Percentiles rank a stretch among this genome's conserved stretches.
Conservation (phyloP, 2,329 filamentous ascomycete species). For the Plectosphaerella sp. region DNA sequence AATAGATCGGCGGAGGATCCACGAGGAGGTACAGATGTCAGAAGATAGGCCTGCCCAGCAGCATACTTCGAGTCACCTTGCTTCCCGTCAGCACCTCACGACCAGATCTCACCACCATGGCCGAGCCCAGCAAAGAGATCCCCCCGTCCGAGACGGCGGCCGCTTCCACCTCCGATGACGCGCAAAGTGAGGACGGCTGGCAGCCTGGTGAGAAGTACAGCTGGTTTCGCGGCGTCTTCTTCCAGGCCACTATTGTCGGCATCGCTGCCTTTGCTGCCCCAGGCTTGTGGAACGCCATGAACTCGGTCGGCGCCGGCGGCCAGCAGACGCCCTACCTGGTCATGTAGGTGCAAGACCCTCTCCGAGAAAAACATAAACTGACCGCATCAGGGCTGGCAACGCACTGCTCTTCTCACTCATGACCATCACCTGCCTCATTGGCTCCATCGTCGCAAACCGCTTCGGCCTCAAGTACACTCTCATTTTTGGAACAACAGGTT, state of each 20-base stretch:
- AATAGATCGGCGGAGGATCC: background rate
- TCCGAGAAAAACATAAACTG: background rate
- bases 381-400: conserved; percentile 23
- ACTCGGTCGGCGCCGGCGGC: conserved; percentile 21
- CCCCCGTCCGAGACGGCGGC: background rate
- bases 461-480: conserved; percentile 25
- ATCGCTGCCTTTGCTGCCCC: conserved; percentile 21
- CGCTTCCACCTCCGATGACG: background rate
- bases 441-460: conserved; percentile 25
- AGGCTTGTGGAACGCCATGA: conserved; percentile 24
- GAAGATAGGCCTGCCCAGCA: background rate
- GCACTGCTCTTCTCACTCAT: conserved; percentile 29
- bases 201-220: conserved; percentile 5
- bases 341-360: conserved; percentile 13
- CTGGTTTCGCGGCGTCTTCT: conserved; percentile 22
- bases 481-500: conserved; percentile 27
- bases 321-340: conserved; percentile 21
- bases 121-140: background rate
- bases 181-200: background rate
- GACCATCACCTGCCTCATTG: conserved; percentile 26
- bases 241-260: conserved; percentile 19
- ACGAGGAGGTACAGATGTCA: background rate
- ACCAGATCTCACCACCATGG: background rate
- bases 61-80: no score
- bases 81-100: no score